phyloP scores from a whole-genome alignment of 2,329 filamentous ascomycete species.

The Calonectria pseudoreteaudii region DNA sequence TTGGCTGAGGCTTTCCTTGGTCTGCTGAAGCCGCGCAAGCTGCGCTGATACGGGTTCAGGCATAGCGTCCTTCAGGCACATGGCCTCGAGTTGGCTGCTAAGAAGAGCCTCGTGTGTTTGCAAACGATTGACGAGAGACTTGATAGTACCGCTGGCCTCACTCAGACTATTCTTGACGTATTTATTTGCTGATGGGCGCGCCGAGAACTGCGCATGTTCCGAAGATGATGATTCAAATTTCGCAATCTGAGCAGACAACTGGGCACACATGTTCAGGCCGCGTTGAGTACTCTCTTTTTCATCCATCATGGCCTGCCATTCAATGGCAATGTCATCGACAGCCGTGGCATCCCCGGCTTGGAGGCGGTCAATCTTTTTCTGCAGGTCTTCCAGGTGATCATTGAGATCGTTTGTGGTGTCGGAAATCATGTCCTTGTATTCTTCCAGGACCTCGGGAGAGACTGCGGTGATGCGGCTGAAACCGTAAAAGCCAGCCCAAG shows the following conservation, averaged over 20 bases:
- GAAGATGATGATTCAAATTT: constrained; percentile 28
- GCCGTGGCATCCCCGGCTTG: constrained; percentile 18
- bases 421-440: constrained; percentile 24
- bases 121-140: constrained; percentile 27
- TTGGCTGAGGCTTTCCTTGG: constrained; percentile 36
- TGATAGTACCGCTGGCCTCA: constrained; percentile 31
- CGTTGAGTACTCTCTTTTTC: constrained; percentile 39
- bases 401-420: constrained; percentile 30
- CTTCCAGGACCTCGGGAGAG: constrained; percentile 23
- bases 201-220: constrained; percentile 26
- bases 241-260: constrained; percentile 37
- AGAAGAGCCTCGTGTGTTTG: constrained; percentile 30
- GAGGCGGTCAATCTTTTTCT: constrained; percentile 24
- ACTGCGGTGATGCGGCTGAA: constrained; percentile 15
- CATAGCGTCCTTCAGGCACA: constrained; percentile 14
- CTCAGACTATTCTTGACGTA: constrained; percentile 30
- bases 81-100: constrained; percentile 30
- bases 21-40: constrained; percentile 33
- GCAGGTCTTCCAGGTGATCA: constrained; percentile 21
- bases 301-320: constrained; percentile 35
- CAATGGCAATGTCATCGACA: constrained; percentile 20
- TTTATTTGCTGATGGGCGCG: constrained; percentile 36
- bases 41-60: constrained; percentile 26
- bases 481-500: neutral
- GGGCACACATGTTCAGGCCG: constrained; percentile 36